Percentiles rank a stretch among this genome's conserved stretches.
phyloP scores from a whole-genome alignment of 169 alveolate species.

The Plasmodium cynomolgi region DNA sequence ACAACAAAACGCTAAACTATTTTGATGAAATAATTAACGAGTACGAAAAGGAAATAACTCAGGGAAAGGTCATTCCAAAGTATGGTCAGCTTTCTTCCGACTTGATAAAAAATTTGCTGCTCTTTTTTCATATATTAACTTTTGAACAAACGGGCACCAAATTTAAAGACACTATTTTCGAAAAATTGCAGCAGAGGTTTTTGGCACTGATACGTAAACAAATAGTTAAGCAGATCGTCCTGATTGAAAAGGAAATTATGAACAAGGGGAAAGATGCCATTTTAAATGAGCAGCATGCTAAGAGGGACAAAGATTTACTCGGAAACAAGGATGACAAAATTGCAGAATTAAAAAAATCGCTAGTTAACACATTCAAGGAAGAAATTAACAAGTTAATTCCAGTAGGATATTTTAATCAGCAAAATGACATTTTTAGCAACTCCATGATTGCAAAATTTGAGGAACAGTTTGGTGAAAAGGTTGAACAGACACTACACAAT shows the following conservation, averaged over 20 bases:
- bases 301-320: slow-evolving; percentile 19
- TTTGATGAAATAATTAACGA: slow-evolving; percentile 20
- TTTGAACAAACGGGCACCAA: slow-evolving; percentile 49
- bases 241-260: neutral
- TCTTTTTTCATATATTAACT: slow-evolving; percentile 51
- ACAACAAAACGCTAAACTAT: slow-evolving; percentile 32
- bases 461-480: slow-evolving; percentile 25
- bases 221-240: slow-evolving; percentile 35
- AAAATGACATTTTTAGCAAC: neutral
- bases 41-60: slow-evolving; percentile 33
- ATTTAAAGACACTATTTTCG: slow-evolving; percentile 13
- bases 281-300: neutral
- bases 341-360: neutral
- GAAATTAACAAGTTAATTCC: slow-evolving; percentile 8
- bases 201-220: slow-evolving; percentile 29
- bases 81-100: slow-evolving; percentile 19
- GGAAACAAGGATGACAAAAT: neutral
- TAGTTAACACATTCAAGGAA: neutral
- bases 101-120: slow-evolving; percentile 21
- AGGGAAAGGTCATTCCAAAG: slow-evolving; percentile 21
- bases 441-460: slow-evolving; percentile 2
- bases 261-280: slow-evolving; percentile 19
- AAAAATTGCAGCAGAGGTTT: slow-evolving; percentile 11
- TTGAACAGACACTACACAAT: slow-evolving; percentile 19
- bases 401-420: neutral